Conservation (phyloP, 2,329 filamentous ascomycete genomes). For the Conoideocrella luteorostrata region DNA sequence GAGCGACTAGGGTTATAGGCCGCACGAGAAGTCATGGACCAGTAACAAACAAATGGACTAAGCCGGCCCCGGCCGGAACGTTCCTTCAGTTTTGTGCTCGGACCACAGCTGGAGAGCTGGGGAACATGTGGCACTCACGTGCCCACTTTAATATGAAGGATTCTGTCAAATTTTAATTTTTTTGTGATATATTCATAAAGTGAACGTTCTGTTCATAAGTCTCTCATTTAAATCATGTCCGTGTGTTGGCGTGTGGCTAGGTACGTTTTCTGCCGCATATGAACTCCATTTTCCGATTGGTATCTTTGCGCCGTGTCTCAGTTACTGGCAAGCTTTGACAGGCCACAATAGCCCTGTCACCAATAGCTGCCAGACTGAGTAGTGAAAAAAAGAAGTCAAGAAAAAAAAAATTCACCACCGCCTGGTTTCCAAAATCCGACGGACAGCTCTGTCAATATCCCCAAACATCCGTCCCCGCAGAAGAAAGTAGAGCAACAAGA, state of each 20-base stretch:
- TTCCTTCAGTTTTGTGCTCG: no score
- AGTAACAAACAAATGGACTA: no score
- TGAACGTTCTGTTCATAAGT: no score
- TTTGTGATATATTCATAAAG: no score
- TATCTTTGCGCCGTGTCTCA: slow-evolving; percentile 5
- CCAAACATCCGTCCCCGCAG: background rate
- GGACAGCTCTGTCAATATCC: background rate
- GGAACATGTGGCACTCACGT: no score
- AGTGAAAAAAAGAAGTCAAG: background rate
- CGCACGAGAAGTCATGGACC: no score
- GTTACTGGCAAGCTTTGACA: background rate
- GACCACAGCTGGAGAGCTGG: no score
- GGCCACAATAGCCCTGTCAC: background rate
- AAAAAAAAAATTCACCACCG: background rate
- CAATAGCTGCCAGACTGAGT: background rate
- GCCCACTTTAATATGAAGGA: no score
- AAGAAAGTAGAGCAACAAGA: background rate
- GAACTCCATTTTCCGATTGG: slow-evolving; percentile 4
- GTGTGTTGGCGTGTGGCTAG: background rate
- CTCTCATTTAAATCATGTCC: background rate
- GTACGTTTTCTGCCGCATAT: background rate
- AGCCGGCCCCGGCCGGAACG: no score
- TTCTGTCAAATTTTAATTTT: no score
- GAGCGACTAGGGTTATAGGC: no score
- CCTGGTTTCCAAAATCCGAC: background rate